Evolutionary conservation across 805 yeast genomes (phyloP), one percentile per base, ranked within the genome.

Genomic region (Blastobotrys attinorum): DNA sequence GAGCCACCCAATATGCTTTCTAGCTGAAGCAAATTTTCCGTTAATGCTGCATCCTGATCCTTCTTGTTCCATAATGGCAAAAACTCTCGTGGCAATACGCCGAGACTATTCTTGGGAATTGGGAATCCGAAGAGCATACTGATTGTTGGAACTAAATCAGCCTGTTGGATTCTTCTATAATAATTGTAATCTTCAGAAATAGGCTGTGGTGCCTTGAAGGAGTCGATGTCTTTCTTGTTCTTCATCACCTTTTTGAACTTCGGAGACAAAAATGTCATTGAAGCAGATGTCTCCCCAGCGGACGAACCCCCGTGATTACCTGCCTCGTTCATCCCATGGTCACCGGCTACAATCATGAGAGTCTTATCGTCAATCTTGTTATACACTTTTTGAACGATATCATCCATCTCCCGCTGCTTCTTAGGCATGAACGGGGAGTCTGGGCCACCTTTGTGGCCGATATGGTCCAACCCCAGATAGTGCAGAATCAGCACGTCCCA

Each of bases 251-350:
- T 44, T 39, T 64, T 50, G 44, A 88, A 73, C 52, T 73, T 72
- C 6, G 81, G 76, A 0, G 96, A 81, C 0, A 83, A 65, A 35
- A 90, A 71, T 1, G 79, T 65, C 56, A 92, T 55, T 0, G 83
- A 97, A 1, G 98, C 82, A 13, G 88, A 83, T 0, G 97, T 90
- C 61, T 92, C 99, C 1, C 96, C 95, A 0, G 72, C 59, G 2
- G 96, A 83, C 0, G 97, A 85, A 1, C 97, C 99, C 5, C 99
- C 99, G 60, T 92, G 97, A 55, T 89, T 90, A 1, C 97, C 97
- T 3, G 83, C 76, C 42, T 88, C 94, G 57, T 88, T 88, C 97
- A 89, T 89, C 3, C 97, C 97, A 61, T 89, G 97, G 55, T 89
- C 97, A 0, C 97, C 97, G 69, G 84, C 65, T 0, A 89, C 75